phyloP scores from a whole-genome alignment of 495 filamentous ascomycete species.

The Diplogelasinospora grovesii region DNA sequence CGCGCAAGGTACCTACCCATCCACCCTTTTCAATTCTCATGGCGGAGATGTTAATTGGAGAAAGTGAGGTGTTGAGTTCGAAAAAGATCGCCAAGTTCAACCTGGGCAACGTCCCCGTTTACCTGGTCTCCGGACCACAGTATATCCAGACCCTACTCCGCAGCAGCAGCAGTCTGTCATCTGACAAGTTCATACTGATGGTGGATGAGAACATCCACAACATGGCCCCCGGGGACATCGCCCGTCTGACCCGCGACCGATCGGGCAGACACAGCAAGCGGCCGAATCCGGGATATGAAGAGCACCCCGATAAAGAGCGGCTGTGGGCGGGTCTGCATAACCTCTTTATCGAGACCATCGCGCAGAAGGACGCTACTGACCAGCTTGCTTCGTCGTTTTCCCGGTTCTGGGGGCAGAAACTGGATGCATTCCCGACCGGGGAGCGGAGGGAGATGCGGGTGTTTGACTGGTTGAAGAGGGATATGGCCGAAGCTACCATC shows the following conservation, averaged over 20 bases:
- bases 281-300: conserved; percentile 1
- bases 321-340: conserved; percentile 15
- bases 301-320: conserved; percentile 5
- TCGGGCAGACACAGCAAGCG: conserved; percentile 11
- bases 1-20: too few relatives aligned
- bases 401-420: conserved; percentile 6
- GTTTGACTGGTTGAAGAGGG: conserved; percentile 9
- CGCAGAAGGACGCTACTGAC: background rate
- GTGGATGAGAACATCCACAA: conserved; percentile 4
- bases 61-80: too few relatives aligned
- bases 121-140: conserved; percentile 13
- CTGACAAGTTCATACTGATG: conserved; percentile 13
- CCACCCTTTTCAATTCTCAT: too few relatives aligned
- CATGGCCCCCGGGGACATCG: background rate
- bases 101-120: conserved; percentile 16
- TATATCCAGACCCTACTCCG: conserved; percentile 20
- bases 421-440: conserved; percentile 4
- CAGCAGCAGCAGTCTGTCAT: conserved; percentile 8
- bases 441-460: conserved; percentile 12
- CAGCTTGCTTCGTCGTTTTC: conserved; percentile 10
- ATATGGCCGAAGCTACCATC: conserved; percentile 14
- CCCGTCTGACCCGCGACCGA: conserved; percentile 4
- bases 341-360: conserved; percentile 7
- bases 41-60: too few relatives aligned
- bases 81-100: conserved; percentile 14